Evolutionary conservation across 306 rosid genomes (phyloP), one percentile per base, ranked within the genome.

Genomic region (Medicago lupulina): DNA sequence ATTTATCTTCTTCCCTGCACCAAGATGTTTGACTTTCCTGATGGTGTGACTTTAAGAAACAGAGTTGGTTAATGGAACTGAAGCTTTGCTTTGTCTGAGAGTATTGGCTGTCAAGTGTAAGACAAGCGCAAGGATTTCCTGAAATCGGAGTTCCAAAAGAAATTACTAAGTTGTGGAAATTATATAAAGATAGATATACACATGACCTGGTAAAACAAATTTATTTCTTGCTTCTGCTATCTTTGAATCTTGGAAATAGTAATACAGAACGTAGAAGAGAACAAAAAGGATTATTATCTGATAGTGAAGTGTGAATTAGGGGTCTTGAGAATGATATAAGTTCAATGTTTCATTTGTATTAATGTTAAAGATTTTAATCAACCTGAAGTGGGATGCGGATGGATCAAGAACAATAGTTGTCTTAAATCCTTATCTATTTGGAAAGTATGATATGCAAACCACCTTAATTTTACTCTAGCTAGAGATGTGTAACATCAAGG

Each of bases 121-220:
- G 81, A 85, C 88, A 80, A 67, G 80, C 78, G 74, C 90, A 90
- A 61, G 89, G 79, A 80, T 86, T 92, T 75, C 86, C 98, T 94
- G 93, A 79, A 88, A 83, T 76, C 64, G 62, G 47, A 67, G 74
- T 78, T 76, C 15, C 74, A 81, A 34, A 79, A 82, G 73, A 73
- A 74, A 83, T 79, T 50, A 82, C 70, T 50, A 15, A 28, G 17
- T 57, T 54, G 28, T 69, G 74, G 64, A 80, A 71, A 77, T 76
- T 34, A 81, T 31, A 44, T 74, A 23, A 81, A 70, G 73, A 57
- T 12, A 46, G 49, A 68, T 75, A 9, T 53, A 69, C 53, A 9
- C 64, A 47, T 71, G 73, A 72, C 71, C 73, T 17, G 39, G 62
- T 16, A 62, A 76, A 55, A 49, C 55, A 74, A 58, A 67, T 59